A percentile compares a stretch with the other conserved stretches of the same genome.
These are phyloP conservation scores for Kalaharituber pfeilii DNA, from an alignment of 2,329 filamentous ascomycete genomes.

Conservation along the genomic window DNA sequence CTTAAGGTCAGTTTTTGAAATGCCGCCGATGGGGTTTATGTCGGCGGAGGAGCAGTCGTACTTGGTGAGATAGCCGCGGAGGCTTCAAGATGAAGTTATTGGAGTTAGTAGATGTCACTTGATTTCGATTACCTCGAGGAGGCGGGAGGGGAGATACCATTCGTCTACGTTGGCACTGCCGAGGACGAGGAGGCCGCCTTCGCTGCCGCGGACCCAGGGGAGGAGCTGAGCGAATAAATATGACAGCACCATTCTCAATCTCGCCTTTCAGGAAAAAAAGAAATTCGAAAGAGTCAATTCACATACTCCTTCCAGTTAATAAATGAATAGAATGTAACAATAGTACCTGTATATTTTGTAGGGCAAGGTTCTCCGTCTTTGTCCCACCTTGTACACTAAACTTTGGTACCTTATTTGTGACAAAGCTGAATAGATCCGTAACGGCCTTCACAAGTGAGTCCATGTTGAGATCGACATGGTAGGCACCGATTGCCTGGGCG, in stretches of 20 bases:
- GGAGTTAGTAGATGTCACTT: not conserved
- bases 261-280: constrained; percentile 30
- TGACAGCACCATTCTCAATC: constrained; percentile 46
- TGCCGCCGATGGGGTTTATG: constrained; percentile 46
- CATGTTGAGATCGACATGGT: constrained; percentile 59
- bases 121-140: constrained; percentile 3
- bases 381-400: constrained; percentile 45
- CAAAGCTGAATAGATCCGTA: constrained; percentile 40
- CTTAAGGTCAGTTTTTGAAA: constrained; percentile 50
- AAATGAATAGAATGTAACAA: not conserved
- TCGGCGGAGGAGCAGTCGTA: constrained; percentile 44
- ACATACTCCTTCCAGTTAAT: constrained; percentile 4
- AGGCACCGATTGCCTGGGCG: constrained; percentile 44
- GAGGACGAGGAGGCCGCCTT: constrained; percentile 46
- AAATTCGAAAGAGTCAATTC: constrained; percentile 6
- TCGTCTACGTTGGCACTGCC: constrained; percentile 51
- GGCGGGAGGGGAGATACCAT: constrained; percentile 9
- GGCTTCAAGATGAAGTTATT: constrained; percentile 17
- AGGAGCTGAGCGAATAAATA: constrained; percentile 49
- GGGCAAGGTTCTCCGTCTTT: constrained; percentile 42
- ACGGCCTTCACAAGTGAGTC: constrained; percentile 47
- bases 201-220: constrained; percentile 40
- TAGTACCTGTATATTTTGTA: constrained; percentile 51
- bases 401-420: constrained; percentile 28
- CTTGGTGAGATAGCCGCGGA: constrained; percentile 47